These are phyloP conservation scores for Candida rishiriensis DNA, from an alignment of 805 yeast genomes.

Conservation along the genomic window DNA sequence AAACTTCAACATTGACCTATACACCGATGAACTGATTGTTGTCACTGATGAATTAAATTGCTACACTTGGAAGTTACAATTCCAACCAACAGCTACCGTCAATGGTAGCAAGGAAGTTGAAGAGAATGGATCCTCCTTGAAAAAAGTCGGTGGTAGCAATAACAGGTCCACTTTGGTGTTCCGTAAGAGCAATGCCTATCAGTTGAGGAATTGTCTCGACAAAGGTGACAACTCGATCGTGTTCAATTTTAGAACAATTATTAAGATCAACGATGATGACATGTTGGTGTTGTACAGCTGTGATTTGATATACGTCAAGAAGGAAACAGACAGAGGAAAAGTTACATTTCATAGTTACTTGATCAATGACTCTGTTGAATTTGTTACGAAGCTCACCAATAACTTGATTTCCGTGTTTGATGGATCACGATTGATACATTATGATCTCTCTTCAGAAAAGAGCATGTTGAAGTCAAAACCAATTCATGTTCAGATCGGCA, in stretches of 20 bases:
- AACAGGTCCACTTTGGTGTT: slow-evolving; percentile 11
- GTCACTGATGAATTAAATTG: slow-evolving; percentile 29
- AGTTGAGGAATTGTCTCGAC: slow-evolving; percentile 25
- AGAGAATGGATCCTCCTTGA: not conserved
- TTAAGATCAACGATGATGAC: slow-evolving; percentile 27
- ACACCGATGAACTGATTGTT: slow-evolving; percentile 26
- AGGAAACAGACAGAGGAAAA: slow-evolving; percentile 11
- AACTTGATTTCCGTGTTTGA: slow-evolving; percentile 28
- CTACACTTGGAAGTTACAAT: slow-evolving; percentile 30
- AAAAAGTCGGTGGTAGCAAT: not conserved
- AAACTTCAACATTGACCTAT: slow-evolving; percentile 25
- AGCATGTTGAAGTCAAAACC: slow-evolving; percentile 24
- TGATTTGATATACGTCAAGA: slow-evolving; percentile 26
- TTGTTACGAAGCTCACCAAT: slow-evolving; percentile 24
- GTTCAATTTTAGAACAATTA: slow-evolving; percentile 22
- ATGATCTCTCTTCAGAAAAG: slow-evolving; percentile 24
- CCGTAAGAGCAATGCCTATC: slow-evolving; percentile 23
- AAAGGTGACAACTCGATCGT: slow-evolving; percentile 17
- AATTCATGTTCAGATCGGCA: slow-evolving; percentile 28
- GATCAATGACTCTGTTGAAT: slow-evolving; percentile 28
- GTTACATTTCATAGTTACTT: slow-evolving; percentile 21
- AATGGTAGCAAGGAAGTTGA: not conserved
- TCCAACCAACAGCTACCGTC: slow-evolving; percentile 2
- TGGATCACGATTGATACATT: slow-evolving; percentile 30
- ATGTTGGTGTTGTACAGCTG: slow-evolving; percentile 26